Percentiles rank a stretch among this genome's conserved stretches.
Conservation (phyloP, 441 rosid genomes). For the Geranium incanum region DNA sequence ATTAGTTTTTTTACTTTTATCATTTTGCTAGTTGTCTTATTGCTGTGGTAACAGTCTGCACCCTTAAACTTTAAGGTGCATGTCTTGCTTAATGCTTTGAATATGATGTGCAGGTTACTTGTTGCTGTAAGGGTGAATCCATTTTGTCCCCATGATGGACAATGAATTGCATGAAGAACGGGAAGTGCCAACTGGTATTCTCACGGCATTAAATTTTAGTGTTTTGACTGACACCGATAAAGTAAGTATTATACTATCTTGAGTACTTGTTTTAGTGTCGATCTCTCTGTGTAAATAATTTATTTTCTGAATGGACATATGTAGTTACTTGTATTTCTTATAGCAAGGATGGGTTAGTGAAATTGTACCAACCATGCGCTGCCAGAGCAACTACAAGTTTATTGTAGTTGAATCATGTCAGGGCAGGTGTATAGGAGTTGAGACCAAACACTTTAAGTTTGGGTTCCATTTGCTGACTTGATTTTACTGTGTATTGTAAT, state of each 20-base stretch:
- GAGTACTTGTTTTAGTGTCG: constrained; percentile 4
- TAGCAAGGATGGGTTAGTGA: neutral
- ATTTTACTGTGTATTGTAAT: too few species aligned
- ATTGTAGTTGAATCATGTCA: neutral
- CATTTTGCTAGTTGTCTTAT: neutral
- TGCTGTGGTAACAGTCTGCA: neutral
- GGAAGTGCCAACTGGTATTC: constrained; percentile 39
- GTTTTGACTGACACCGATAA: constrained; percentile 48
- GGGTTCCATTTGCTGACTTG: too few species aligned
- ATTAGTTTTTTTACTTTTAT: neutral
- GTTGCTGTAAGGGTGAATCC: constrained; percentile 20
- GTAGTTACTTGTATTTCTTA: neutral
- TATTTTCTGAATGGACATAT: neutral
- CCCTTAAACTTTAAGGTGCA: constrained; percentile 1
- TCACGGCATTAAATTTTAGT: constrained; percentile 46
- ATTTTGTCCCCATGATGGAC: constrained; percentile 33
- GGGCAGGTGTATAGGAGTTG: neutral
- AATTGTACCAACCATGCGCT: neutral
- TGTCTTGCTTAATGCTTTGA: constrained; percentile 13
- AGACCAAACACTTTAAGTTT: neutral
- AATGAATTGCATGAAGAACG: constrained; percentile 33
- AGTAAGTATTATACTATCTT: constrained; percentile 31
- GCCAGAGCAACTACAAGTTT: neutral
- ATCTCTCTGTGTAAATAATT: neutral
- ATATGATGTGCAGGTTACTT: constrained; percentile 25